Conservation (phyloP, 306 rosid genomes). For the Glycine tomentella region DNA sequence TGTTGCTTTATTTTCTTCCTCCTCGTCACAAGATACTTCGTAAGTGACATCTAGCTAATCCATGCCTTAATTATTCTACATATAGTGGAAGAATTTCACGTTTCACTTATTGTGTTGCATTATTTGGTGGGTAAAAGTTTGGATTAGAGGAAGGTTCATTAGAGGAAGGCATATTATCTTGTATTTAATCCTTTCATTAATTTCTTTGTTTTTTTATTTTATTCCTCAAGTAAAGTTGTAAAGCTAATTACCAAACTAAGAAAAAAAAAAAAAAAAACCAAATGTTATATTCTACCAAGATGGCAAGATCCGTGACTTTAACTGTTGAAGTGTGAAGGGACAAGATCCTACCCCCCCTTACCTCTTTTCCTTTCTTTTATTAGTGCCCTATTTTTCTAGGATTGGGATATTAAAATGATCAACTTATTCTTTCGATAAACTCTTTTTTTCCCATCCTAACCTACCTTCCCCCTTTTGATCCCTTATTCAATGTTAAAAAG, state of each 20-base stretch:
- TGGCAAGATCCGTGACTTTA: too few relatives aligned
- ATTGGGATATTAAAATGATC: not conserved
- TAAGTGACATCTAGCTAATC: slow-evolving; percentile 61
- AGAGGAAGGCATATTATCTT: not conserved
- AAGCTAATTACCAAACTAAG: too few relatives aligned
- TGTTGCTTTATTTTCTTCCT: slow-evolving; percentile 88
- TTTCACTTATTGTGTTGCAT: not conserved
- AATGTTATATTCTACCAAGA: too few relatives aligned
- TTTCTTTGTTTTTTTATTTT: too few relatives aligned
- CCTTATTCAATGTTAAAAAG: not conserved
- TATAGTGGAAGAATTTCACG: slow-evolving; percentile 21
- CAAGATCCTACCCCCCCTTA: too few relatives aligned
- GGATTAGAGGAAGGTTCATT: too few relatives aligned
- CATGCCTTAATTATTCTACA: slow-evolving; percentile 3
- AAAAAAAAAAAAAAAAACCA: too few relatives aligned
- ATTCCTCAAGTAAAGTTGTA: too few relatives aligned
- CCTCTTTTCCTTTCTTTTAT: not conserved
- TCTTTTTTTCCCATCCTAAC: slow-evolving; percentile 15
- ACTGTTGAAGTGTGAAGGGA: too few relatives aligned
- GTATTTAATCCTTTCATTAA: slow-evolving; percentile 8
- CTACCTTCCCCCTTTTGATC: slow-evolving; percentile 15
- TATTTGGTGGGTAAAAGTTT: slow-evolving; percentile 5
- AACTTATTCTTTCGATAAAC: slow-evolving; percentile 21
- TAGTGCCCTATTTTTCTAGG: slow-evolving; percentile 9
- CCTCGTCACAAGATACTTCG: slow-evolving; percentile 74